phyloP scores from a whole-genome alignment of 1,284 basidiomycete species.

The Leucoagaricus sp. region DNA sequence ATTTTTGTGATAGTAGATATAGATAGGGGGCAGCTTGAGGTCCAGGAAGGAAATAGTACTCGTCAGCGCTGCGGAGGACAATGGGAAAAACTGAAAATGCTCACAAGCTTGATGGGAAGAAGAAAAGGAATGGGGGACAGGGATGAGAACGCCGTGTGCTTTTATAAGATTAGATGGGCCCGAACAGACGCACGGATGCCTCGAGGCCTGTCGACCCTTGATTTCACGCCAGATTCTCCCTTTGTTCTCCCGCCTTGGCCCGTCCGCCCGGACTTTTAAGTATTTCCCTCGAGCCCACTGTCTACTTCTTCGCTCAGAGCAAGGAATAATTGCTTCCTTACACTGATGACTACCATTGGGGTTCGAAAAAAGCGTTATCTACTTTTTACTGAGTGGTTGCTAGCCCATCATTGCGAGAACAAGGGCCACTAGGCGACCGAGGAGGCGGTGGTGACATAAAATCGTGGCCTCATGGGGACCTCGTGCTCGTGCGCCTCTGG shows the following conservation, averaged over 20 bases:
- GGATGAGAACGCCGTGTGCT: slow-evolving; percentile 29
- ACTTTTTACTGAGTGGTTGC: neutral
- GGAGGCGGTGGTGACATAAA: slow-evolving; percentile 6
- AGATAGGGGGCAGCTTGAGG: neutral
- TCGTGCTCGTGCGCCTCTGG: slow-evolving; percentile 12
- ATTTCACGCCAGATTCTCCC: neutral
- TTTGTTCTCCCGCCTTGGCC: slow-evolving; percentile 1
- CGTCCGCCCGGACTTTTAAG: neutral
- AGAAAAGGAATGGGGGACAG: slow-evolving; percentile 26
- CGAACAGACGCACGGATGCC: slow-evolving; percentile 38
- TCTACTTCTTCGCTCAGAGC: neutral
- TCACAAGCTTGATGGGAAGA: slow-evolving; percentile 18
- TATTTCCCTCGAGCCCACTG: slow-evolving; percentile 9
- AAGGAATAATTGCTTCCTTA: neutral
- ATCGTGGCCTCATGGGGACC: slow-evolving; percentile 9
- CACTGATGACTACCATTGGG: neutral
- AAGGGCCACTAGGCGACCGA: neutral
- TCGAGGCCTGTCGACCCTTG: slow-evolving; percentile 39
- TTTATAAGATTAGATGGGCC: slow-evolving; percentile 47
- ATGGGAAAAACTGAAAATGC: slow-evolving; percentile 7
- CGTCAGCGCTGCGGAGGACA: neutral
- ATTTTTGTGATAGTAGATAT: neutral
- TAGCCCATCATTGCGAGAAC: too few species aligned
- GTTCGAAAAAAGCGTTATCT: neutral
- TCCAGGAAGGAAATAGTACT: neutral